Evolutionary conservation across 176 grass and related monocot genomes (phyloP), one percentile per base, ranked within the genome.

Genomic region (Melocanna baccifera): DNA sequence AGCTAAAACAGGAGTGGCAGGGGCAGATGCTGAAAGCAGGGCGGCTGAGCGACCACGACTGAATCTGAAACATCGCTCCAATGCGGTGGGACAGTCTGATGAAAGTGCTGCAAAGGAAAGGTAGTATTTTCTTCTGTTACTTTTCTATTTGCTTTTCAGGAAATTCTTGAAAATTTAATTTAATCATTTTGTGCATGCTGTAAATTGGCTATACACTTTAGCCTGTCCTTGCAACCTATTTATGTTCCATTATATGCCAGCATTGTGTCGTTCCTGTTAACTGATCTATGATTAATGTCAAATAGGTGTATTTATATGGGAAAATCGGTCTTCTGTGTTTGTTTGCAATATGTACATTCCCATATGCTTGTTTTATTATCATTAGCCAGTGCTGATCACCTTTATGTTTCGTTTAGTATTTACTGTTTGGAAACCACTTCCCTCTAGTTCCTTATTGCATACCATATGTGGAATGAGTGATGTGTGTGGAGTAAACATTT

Each of bases 21-120:
- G 63, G 73, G 40, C 40, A 76, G 95, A 97, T 73, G 48, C 83
- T 43, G 89, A 81, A 41, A 82, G 28, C 28, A 82, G 25, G 65
- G 76, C 71, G 72, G 82, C 50, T 50, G 96, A 94, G 32, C 87
- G 93, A 20, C 91, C 90, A 39, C 84, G 83, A 23, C 74, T 99
- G 88, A 96, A 94, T 86, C 88, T 96, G 84, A 99, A 88, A 82
- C 90, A 93, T 61, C 89, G 97, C 18, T 84, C 97, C 10, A 80
- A 86, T 89, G 34, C 42, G 19, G 85, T 77, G 62, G 84, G 67
- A n/a, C 78, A 90, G 45, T 78, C 87, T 78, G 90, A 85, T 76
- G 87, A 92, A 75, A 91, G 25, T 62, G 34, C 78, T 92, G 78
- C 51, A 50, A 95, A 87, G 87, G 91, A 87, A 75, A 96, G 93